Evolutionary conservation across 192 early-diverging fungal genomes (phyloP), one percentile per base, ranked within the genome.

Genomic region (Entrophospora sp.): DNA sequence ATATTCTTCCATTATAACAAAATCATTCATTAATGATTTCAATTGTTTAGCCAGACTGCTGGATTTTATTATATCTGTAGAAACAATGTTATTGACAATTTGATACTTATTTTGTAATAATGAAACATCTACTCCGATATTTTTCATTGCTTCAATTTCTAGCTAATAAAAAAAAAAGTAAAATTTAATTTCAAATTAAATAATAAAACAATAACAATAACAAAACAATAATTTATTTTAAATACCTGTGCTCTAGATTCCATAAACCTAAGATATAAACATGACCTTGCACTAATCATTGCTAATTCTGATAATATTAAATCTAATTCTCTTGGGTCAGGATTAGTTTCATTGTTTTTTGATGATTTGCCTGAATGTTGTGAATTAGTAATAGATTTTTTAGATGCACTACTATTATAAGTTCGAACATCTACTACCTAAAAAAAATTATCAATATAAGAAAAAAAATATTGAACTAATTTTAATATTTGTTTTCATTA

Each of bases 221-320:
- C 20, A 27, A 37, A 4, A 5, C 30, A 32, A 18, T 45, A 49
- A 0, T 25, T 28, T 16, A 44, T 25, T 1, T 66, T 42, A 35
- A 71, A 71, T 36, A 82, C 85, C 60, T 80, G 78, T 4, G 91
- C 89, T 28, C 94, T 76, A 13, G 89, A 84, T 58, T 89, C 83
- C 53, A 96, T 58, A 69, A 99, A 99, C 2, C 91, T 80, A 55
- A 86, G 76, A 74, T 91, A 99, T 3, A 94, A 66, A 7, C 80
- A 73, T 22, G 88, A 77, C 25, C 89, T 83, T 45, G 93, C 91
- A 64, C 84, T 84, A 16, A 97, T 89, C 42, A 89, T 36, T 1
- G 92, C 88, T 25, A 96, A 72, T 70, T 99, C 94, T 24, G 73
- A 79, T 25, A 96, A 72, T 18, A 91, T 82, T n/a, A 72, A 69